Conservation (phyloP, 2,329 filamentous ascomycete genomes). For the Penicillium expansum region DNA sequence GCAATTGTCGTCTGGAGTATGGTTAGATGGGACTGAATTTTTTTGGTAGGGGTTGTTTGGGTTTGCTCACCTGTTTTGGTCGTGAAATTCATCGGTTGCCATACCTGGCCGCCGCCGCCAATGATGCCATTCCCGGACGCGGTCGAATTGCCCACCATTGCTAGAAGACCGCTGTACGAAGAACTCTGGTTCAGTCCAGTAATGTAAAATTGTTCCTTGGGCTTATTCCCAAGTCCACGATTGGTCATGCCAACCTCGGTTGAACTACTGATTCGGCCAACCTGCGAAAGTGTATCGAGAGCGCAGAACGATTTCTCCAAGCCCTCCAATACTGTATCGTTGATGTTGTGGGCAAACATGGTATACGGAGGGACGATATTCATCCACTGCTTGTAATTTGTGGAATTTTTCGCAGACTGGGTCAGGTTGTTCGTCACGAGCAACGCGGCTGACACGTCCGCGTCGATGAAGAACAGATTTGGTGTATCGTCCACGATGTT, state of each 20-base stretch:
- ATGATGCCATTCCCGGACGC: slow-evolving; percentile 54
- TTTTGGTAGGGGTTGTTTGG: not conserved
- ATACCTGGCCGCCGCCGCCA: slow-evolving; percentile 75
- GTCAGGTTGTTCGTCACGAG: slow-evolving; percentile 72
- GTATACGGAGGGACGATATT: slow-evolving; percentile 65
- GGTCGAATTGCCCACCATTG: slow-evolving; percentile 58
- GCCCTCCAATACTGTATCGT: slow-evolving; percentile 62
- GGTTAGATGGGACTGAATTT: not conserved
- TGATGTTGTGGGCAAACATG: slow-evolving; percentile 69
- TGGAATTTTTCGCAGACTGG: slow-evolving; percentile 43
- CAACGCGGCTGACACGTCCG: slow-evolving; percentile 74
- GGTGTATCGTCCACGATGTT: slow-evolving; percentile 51
- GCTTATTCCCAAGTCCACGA: slow-evolving; percentile 62
- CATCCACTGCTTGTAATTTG: slow-evolving; percentile 56
- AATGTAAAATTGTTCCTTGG: slow-evolving; percentile 87
- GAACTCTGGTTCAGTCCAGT: slow-evolving; percentile 69
- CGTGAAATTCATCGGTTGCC: slow-evolving; percentile 66
- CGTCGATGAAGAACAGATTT: slow-evolving; percentile 76
- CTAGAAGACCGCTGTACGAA: slow-evolving; percentile 70
- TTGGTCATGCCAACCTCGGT: slow-evolving; percentile 65
- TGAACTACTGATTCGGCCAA: slow-evolving; percentile 60
- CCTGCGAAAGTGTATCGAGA: slow-evolving; percentile 63
- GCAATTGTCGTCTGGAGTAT: slow-evolving; percentile 69
- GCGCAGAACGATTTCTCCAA: slow-evolving; percentile 81
- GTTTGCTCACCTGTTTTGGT: slow-evolving; percentile 69